Percentiles rank a stretch among this genome's conserved stretches.
Evolutionary conservation across 2,329 filamentous ascomycete genomes (phyloP).

Genomic region (Beauveria brongniartii): DNA sequence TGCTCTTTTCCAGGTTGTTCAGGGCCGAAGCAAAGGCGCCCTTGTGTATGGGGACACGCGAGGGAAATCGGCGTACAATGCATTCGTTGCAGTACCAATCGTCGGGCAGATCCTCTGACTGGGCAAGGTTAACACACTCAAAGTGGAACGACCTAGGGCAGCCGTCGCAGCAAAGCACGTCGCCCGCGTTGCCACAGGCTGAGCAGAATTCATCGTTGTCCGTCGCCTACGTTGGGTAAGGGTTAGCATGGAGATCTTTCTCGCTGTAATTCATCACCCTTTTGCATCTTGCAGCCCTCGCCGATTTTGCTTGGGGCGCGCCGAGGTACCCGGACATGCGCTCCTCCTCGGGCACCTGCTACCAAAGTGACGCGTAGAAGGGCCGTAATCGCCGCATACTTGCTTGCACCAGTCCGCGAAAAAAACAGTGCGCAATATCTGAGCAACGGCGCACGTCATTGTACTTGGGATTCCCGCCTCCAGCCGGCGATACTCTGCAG

Average conservation of each 20-base stretch:
- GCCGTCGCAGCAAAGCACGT: conserved; percentile 87
- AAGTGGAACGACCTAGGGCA: conserved; percentile 89
- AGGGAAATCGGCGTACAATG: conserved; percentile 40
- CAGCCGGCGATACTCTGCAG: neutral
- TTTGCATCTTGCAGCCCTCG: neutral
- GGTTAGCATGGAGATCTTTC: conserved; percentile 25
- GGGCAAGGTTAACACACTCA: conserved; percentile 74
- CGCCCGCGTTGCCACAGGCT: conserved; percentile 74
- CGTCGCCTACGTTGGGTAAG: conserved; percentile 21
- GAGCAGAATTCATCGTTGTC: conserved; percentile 90
- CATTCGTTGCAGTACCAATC: conserved; percentile 84
- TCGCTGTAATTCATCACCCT: neutral
- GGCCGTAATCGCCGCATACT: neutral
- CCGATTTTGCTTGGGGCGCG: neutral
- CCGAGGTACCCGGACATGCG: neutral
- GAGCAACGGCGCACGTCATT: neutral
- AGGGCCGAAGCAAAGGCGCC: conserved; percentile 57
- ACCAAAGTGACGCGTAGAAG: neutral
- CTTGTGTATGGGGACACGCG: conserved; percentile 36
- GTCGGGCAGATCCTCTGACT: conserved; percentile 57
- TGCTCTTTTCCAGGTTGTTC: conserved; percentile 56
- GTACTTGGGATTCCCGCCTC: neutral
- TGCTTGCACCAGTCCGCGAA: neutral
- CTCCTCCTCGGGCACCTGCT: neutral
- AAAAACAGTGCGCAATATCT: conserved; percentile 1